Evolutionary conservation across 2,329 filamentous ascomycete species (phyloP), one percentile per base, ranked within the genome.

Genomic region (Epichloe sibirici): DNA sequence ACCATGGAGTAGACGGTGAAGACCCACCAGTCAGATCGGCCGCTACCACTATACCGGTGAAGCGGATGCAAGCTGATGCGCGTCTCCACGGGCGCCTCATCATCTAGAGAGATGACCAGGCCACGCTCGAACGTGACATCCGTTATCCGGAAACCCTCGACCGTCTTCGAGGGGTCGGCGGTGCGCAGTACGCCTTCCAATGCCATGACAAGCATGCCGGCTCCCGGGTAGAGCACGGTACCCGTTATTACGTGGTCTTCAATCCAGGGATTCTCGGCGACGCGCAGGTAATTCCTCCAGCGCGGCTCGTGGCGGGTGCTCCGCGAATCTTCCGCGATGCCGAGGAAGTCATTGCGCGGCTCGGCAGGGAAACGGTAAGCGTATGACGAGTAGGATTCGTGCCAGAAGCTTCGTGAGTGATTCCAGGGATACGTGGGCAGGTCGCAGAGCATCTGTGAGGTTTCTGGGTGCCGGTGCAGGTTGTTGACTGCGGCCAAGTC

Each of bases 151-250:
- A 49, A 28, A 2, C 35, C 47, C n/a, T 38, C 40, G 6, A 49
- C 13, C 31, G 34, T 48, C 5, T 35, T 13, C 13, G 25, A 6
- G 6, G 17, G 13, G 45, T 38, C 23, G 4, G 47, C 47, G 6
- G 21, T 12, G 8, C 40, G 9, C 3, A n/a, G 25, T 8, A 38
- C 23, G 8, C 62, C 64, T 51, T 66, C 63, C 2, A 65, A 60
- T 6, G 62, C 64, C 57, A 66, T 65, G 34, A 59, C 57, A 21
- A 70, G 57, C 52, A 68, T 69, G 15, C 62, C 68, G 4, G 68
- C 64, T 12, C 55, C 62, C 1, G 69, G 69, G 52, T 68, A 69
- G 3, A 70, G 58, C n/a, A 64, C 52, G 23, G 60, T 56, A 2
- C 55, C 55, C 15, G 61, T 56, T 5, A 69, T 58, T 4, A 57